These are phyloP conservation scores for Aspergillus sp. DNA, from an alignment of 2,329 filamentous ascomycete genomes.

Conservation along the genomic window DNA sequence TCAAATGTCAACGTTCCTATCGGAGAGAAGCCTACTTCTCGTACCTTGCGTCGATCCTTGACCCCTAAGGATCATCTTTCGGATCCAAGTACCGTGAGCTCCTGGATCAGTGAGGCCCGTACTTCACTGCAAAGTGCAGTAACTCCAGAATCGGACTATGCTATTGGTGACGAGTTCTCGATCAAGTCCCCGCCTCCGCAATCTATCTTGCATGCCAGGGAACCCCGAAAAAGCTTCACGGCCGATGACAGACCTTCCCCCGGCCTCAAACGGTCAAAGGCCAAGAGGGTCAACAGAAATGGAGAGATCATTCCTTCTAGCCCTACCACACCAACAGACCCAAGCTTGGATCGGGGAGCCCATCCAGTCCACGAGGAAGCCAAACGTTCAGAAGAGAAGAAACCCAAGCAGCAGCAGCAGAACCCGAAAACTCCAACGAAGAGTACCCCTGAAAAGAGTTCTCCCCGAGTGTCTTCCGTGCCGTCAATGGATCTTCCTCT, in stretches of 20 bases:
- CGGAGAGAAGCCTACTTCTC: conserved; percentile 57
- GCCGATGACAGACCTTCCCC: conserved; percentile 35
- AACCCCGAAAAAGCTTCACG: conserved; percentile 25
- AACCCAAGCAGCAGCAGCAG: conserved; percentile 19
- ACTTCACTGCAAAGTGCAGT: conserved; percentile 34
- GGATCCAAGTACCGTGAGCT: conserved; percentile 36
- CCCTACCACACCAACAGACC: conserved; percentile 28
- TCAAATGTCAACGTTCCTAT: conserved; percentile 63
- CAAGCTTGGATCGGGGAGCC: conserved; percentile 24
- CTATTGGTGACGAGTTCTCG: conserved; percentile 25
- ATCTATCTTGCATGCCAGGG: conserved; percentile 35
- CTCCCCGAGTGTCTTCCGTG: conserved; percentile 48
- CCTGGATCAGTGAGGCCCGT: conserved; percentile 29
- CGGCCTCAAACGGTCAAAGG: conserved; percentile 44
- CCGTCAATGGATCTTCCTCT: conserved; percentile 49
- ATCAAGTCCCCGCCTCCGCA: conserved; percentile 27
- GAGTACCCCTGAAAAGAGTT: conserved; percentile 32
- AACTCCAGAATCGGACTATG: conserved; percentile 39
- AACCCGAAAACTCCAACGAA: conserved; percentile 30
- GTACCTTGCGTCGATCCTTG: conserved; percentile 44
- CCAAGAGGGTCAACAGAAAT: conserved; percentile 44
- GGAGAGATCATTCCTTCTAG: conserved; percentile 35
- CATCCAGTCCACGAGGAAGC: conserved; percentile 13
- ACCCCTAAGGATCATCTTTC: conserved; percentile 33
- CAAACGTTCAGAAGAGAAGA: conserved; percentile 15